phyloP scores from a whole-genome alignment of 1,284 basidiomycete species.

The Fomitopsis pinicola region DNA sequence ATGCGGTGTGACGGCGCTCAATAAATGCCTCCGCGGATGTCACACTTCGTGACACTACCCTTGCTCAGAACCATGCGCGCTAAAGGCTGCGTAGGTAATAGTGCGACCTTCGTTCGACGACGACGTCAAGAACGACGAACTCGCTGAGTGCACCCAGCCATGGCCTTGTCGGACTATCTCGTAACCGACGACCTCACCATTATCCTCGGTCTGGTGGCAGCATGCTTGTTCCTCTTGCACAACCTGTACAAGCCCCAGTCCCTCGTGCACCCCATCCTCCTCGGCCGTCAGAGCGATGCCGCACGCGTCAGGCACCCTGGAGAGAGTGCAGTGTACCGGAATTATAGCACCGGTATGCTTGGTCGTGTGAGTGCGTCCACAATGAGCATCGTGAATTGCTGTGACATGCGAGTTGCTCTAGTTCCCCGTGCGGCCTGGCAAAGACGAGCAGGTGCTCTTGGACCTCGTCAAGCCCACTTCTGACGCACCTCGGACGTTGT shows the following conservation, averaged over 20 bases:
- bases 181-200: conserved; percentile 75
- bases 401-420: conserved; percentile 24
- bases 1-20: too few relatives aligned
- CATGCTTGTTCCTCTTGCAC: conserved; percentile 69
- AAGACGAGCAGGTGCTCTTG: conserved; percentile 61
- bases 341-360: conserved; percentile 77
- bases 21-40: not conserved
- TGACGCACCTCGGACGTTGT: conserved; percentile 66
- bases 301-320: conserved; percentile 69
- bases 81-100: not conserved
- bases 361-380: conserved; percentile 51
- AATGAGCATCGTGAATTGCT: not conserved
- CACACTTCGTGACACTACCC: not conserved
- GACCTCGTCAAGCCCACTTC: conserved; percentile 64
- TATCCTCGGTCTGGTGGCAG: conserved; percentile 65
- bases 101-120: not conserved
- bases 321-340: conserved; percentile 78
- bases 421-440: conserved; percentile 69
- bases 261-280: conserved; percentile 77
- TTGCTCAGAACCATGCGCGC: not conserved
- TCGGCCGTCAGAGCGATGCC: conserved; percentile 79
- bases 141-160: conserved; percentile 14
- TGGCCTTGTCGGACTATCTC: conserved; percentile 49
- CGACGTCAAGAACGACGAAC: not conserved
- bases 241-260: conserved; percentile 75